Evolutionary conservation across 2,329 filamentous ascomycete genomes (phyloP).

Genomic region (Zymoseptoria brevis): DNA sequence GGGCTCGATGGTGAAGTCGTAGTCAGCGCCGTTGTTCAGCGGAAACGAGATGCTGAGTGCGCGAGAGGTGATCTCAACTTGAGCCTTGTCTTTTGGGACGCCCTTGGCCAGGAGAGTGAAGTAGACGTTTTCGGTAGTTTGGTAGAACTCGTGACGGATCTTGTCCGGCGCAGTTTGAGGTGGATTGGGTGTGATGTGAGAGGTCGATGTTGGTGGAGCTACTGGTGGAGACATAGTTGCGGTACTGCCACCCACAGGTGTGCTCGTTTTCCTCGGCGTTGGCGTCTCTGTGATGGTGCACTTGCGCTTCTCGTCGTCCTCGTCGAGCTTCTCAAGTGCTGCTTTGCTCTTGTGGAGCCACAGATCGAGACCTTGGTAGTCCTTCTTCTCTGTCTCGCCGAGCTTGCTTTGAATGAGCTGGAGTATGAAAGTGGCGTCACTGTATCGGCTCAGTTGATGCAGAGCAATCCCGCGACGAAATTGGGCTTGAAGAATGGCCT

Average conservation of each 20-base stretch:
- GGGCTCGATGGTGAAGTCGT: conserved; percentile 56
- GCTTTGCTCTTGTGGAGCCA: conserved; percentile 51
- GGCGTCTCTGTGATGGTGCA: conserved; percentile 48
- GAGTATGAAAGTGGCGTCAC: conserved; percentile 67
- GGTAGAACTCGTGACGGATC: conserved; percentile 63
- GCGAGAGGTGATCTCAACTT: conserved; percentile 41
- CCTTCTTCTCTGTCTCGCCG: conserved; percentile 13
- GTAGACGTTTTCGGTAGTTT: conserved; percentile 52
- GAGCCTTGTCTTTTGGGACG: conserved; percentile 49
- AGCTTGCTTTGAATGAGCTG: conserved; percentile 48
- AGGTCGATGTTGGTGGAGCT: conserved; percentile 2
- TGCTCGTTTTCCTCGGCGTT: background rate
- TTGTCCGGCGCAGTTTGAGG: conserved; percentile 46
- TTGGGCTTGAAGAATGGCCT: conserved; percentile 72
- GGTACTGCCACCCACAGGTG: background rate
- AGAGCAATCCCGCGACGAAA: conserved; percentile 70
- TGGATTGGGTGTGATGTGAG: conserved; percentile 4
- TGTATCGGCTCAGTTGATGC: conserved; percentile 61
- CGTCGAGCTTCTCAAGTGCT: conserved; percentile 44
- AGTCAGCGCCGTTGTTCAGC: conserved; percentile 43
- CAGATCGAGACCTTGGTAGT: conserved; percentile 47
- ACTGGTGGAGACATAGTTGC: conserved; percentile 1
- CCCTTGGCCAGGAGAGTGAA: conserved; percentile 60
- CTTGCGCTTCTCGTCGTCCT: conserved; percentile 41
- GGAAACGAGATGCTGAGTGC: conserved; percentile 54